Evolutionary conservation across 352 stramenopile genomes (phyloP).

Genomic region (Phytophthora boehmeriae): DNA sequence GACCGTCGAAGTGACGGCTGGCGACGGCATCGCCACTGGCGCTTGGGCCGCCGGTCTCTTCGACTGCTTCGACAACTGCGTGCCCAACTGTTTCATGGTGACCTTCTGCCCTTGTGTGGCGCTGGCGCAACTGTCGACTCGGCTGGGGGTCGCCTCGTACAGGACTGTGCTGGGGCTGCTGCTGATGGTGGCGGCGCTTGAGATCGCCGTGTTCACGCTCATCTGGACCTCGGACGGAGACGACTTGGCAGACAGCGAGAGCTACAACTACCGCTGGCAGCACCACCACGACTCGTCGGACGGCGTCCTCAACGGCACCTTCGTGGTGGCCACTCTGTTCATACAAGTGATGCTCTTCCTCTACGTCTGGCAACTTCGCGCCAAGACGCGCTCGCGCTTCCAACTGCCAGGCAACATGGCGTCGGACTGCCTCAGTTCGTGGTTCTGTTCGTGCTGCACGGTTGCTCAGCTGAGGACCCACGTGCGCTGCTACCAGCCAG

Average conservation of each 20-base stretch:
- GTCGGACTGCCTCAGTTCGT: conserved; percentile 43
- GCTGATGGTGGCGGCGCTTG: conserved; percentile 28
- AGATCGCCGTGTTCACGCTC: conserved; percentile 27
- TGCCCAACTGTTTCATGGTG: conserved; percentile 63
- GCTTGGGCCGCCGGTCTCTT: conserved; percentile 47
- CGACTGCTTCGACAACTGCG: conserved; percentile 46
- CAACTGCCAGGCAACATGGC: conserved; percentile 41
- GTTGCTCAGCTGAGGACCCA: conserved; percentile 48
- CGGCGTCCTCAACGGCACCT: conserved; percentile 22
- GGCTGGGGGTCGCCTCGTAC: conserved; percentile 44
- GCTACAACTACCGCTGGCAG: conserved; percentile 21
- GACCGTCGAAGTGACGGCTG: conserved; percentile 19
- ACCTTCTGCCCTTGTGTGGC: conserved; percentile 52
- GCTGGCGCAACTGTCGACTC: conserved; percentile 51
- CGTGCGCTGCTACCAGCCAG: conserved; percentile 50
- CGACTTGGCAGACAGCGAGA: conserved; percentile 20
- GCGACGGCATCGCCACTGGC: conserved; percentile 33
- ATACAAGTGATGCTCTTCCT: conserved; percentile 33
- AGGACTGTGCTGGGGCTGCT: conserved; percentile 27
- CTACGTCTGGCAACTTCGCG: conserved; percentile 52
- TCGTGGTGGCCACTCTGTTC: conserved; percentile 26
- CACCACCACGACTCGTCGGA: conserved; percentile 6
- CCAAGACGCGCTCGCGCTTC: conserved; percentile 45
- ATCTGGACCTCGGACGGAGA: conserved; percentile 24
- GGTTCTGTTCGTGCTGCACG: conserved; percentile 48